Conservation (phyloP, 139 green algal species). For the Ettlia oleoabundans region DNA sequence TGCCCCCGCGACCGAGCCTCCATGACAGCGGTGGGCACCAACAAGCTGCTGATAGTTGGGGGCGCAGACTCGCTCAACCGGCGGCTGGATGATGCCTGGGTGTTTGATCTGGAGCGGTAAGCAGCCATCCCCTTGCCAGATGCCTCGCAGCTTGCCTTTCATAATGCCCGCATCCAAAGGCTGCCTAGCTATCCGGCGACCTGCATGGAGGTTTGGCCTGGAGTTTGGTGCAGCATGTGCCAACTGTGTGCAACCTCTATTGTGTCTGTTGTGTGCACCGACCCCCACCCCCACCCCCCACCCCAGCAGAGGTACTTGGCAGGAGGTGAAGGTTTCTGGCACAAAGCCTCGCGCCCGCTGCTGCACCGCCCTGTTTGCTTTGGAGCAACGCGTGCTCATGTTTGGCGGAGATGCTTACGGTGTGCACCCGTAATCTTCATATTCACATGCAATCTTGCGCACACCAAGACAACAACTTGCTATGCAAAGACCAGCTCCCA, state of each 20-base stretch:
- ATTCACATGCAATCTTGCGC: too few relatives aligned
- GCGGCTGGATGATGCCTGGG: constrained; percentile 70
- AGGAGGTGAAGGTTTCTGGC: constrained; percentile 50
- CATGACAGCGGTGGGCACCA: constrained; percentile 54
- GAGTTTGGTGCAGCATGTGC: too few relatives aligned
- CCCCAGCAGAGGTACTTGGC: constrained; percentile 66
- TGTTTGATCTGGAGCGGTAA: constrained; percentile 62
- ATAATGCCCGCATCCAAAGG: too few relatives aligned
- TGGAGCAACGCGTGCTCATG: constrained; percentile 57
- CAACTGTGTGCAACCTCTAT: too few relatives aligned
- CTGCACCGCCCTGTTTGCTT: constrained; percentile 51
- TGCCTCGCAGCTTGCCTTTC: background rate
- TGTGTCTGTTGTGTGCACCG: too few relatives aligned
- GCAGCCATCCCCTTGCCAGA: background rate
- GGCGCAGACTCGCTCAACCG: constrained; percentile 63
- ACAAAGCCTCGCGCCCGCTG: constrained; percentile 55
- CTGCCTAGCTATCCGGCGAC: too few relatives aligned
- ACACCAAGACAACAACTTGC: too few relatives aligned
- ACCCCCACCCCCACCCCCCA: too few relatives aligned
- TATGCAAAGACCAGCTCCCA: too few relatives aligned
- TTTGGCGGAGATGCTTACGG: constrained; percentile 76
- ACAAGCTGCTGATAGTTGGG: constrained; percentile 71
- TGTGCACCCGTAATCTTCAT: too few relatives aligned
- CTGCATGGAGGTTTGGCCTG: too few relatives aligned
- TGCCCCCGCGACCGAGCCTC: constrained; percentile 65